Conservation (phyloP, 805 yeast genomes). For the Cyberlindnera meyerae region DNA sequence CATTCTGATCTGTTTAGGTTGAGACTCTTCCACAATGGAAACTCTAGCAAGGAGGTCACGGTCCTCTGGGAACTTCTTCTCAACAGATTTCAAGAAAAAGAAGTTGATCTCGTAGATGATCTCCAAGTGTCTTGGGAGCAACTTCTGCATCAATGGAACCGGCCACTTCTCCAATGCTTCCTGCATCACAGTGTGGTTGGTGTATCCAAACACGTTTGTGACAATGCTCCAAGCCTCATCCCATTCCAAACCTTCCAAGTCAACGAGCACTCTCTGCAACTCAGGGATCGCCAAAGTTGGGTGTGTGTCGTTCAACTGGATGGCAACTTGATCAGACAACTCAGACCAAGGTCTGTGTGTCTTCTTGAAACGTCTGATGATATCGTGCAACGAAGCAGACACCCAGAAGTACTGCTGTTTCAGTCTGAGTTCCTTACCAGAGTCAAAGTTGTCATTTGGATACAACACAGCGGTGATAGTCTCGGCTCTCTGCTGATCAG, state of each 20-base stretch:
- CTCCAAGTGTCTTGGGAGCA: slow-evolving; percentile 88
- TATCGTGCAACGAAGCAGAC: slow-evolving; percentile 87
- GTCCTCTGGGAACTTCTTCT: slow-evolving; percentile 71
- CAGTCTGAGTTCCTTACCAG: slow-evolving; percentile 86
- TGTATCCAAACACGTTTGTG: slow-evolving; percentile 77
- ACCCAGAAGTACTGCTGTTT: slow-evolving; percentile 98
- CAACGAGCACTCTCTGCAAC: slow-evolving; percentile 79
- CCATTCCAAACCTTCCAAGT: slow-evolving; percentile 79
- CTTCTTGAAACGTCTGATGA: slow-evolving; percentile 84
- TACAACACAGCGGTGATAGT: slow-evolving; percentile 88
- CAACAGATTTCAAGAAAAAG: slow-evolving; percentile 72
- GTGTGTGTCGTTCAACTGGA: slow-evolving; percentile 92
- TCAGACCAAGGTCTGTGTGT: slow-evolving; percentile 70
- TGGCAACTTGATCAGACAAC: slow-evolving; percentile 82
- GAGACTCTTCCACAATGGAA: slow-evolving; percentile 79
- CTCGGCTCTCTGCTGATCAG: slow-evolving; percentile 83
- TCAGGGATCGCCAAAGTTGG: slow-evolving; percentile 91
- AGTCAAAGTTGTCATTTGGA: slow-evolving; percentile 89
- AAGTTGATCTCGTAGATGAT: slow-evolving; percentile 83
- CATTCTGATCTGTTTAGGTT: slow-evolving; percentile 84
- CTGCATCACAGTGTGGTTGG: slow-evolving; percentile 91
- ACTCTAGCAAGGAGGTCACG: slow-evolving; percentile 58
- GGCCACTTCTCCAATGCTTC: slow-evolving; percentile 98
- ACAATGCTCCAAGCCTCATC: slow-evolving; percentile 83
- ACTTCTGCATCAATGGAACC: slow-evolving; percentile 65